phyloP scores from a whole-genome alignment of 192 early-diverging fungal species.

The Coemansia sp. region DNA sequence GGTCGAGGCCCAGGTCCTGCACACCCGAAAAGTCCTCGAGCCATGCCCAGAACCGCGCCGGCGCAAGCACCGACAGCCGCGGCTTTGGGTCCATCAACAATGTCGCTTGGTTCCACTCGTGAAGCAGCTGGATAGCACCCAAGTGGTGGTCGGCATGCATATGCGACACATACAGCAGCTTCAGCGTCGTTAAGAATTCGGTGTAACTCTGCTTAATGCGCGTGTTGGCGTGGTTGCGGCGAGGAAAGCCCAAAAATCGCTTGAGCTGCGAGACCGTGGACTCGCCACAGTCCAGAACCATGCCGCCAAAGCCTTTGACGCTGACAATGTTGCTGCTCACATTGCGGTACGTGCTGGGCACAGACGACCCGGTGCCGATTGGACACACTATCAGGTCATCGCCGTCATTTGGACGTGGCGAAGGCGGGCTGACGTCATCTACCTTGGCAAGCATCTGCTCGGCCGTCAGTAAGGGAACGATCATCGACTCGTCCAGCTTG shows the following conservation, averaged over 20 bases:
- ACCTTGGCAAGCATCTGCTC: constrained; percentile 25
- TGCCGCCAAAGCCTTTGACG: constrained; percentile 60
- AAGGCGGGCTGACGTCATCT: neutral
- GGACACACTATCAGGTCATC: constrained; percentile 56
- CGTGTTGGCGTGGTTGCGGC: constrained; percentile 42
- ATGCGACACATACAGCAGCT: constrained; percentile 87
- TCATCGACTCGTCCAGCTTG: constrained; percentile 51
- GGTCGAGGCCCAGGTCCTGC: constrained; percentile 51
- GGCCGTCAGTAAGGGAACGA: constrained; percentile 24
- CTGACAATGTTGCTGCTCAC: constrained; percentile 81
- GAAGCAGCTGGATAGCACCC: constrained; percentile 74
- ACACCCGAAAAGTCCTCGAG: constrained; percentile 48
- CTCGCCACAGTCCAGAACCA: constrained; percentile 91
- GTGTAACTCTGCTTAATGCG: constrained; percentile 41
- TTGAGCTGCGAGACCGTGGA: constrained; percentile 82
- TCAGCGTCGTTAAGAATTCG: constrained; percentile 60
- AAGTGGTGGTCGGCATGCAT: constrained; percentile 98
- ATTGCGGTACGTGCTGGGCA: constrained; percentile 90
- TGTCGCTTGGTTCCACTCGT: constrained; percentile 66
- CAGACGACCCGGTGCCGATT: constrained; percentile 88
- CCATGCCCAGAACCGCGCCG: constrained; percentile 50
- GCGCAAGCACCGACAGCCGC: constrained; percentile 53
- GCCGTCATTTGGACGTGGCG: neutral
- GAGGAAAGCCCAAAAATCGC: constrained; percentile 64
- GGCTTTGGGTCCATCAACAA: constrained; percentile 5